Evolutionary conservation across 176 grass and related monocot genomes (phyloP).

Genomic region (Cenchrus fungigraminus): DNA sequence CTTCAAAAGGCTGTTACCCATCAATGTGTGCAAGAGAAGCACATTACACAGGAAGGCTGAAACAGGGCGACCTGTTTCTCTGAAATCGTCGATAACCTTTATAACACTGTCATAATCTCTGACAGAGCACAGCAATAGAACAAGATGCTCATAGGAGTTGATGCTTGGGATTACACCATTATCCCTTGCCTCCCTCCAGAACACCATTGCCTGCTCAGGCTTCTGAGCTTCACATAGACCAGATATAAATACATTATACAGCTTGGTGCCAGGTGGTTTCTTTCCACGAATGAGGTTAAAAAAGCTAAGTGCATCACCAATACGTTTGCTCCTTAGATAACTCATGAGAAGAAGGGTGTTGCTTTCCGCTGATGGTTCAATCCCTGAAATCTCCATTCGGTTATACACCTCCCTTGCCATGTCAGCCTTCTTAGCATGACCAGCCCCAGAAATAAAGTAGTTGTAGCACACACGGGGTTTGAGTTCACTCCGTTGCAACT

Average conservation of each 20-base stretch:
- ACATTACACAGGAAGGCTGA: constrained; percentile 92
- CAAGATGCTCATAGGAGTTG: constrained; percentile 83
- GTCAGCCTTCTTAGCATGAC: constrained; percentile 68
- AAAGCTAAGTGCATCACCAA: constrained; percentile 69
- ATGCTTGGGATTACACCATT: constrained; percentile 84
- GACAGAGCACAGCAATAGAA: constrained; percentile 62
- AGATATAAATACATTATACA: constrained; percentile 89
- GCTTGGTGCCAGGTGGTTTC: constrained; percentile 57
- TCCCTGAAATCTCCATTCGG: constrained; percentile 68
- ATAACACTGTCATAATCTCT: constrained; percentile 71
- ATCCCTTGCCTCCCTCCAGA: constrained; percentile 84
- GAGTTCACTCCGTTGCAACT: constrained; percentile 63
- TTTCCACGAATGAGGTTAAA: constrained; percentile 67
- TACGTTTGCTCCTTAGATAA: constrained; percentile 86
- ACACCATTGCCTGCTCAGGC: constrained; percentile 71
- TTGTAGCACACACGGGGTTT: constrained; percentile 69
- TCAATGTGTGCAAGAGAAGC: constrained; percentile 82
- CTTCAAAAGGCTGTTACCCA: constrained; percentile 54
- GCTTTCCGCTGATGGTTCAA: constrained; percentile 64
- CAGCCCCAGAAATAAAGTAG: constrained; percentile 85
- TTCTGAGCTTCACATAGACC: constrained; percentile 78
- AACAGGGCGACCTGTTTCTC: constrained; percentile 83
- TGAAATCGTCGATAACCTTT: constrained; percentile 80
- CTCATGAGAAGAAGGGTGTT: constrained; percentile 73
- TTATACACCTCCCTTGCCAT: constrained; percentile 76